These are phyloP conservation scores for Lactarius vividus DNA, from an alignment of 768 basidiomycete genomes.

Conservation along the genomic window DNA sequence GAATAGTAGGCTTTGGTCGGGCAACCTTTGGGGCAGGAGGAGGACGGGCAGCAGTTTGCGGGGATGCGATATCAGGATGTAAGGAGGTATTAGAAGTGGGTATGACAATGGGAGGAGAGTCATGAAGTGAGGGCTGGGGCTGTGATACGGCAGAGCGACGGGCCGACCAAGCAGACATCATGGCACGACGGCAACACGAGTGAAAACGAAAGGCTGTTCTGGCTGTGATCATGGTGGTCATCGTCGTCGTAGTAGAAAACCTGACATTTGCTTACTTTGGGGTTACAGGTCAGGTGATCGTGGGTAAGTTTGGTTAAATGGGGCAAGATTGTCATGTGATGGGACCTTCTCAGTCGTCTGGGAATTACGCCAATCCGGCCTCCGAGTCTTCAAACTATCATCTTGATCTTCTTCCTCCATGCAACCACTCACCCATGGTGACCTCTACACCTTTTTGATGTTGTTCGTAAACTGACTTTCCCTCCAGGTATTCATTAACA, in stretches of 20 bases:
- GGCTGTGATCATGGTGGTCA: slow-evolving; percentile 22
- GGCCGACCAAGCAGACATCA: slow-evolving; percentile 64
- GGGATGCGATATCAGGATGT: slow-evolving; percentile 60
- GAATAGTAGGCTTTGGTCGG: slow-evolving; percentile 61
- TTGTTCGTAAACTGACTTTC: not conserved
- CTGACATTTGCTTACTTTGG: not conserved
- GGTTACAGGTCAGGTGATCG: not conserved
- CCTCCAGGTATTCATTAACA: slow-evolving; percentile 27
- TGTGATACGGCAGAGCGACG: slow-evolving; percentile 32
- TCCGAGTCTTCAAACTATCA: not conserved
- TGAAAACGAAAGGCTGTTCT: not conserved
- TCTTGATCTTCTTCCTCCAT: not conserved
- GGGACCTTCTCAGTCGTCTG: not conserved
- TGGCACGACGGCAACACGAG: slow-evolving; percentile 47
- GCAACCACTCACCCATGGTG: slow-evolving; percentile 13
- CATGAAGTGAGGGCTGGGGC: slow-evolving; percentile 33
- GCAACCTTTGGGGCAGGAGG: slow-evolving; percentile 65
- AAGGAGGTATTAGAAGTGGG: slow-evolving; percentile 45
- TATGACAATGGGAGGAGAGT: slow-evolving; percentile 52
- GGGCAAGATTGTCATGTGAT: not conserved
- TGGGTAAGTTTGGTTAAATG: not conserved
- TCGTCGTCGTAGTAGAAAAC: slow-evolving; percentile 1
- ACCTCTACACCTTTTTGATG: not conserved
- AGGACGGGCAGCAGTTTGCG: slow-evolving; percentile 69
- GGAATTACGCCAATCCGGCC: too few species aligned